Evolutionary conservation across 2,329 filamentous ascomycete genomes (phyloP).

Genomic region (Paecilomyces dactylethromorphus): DNA sequence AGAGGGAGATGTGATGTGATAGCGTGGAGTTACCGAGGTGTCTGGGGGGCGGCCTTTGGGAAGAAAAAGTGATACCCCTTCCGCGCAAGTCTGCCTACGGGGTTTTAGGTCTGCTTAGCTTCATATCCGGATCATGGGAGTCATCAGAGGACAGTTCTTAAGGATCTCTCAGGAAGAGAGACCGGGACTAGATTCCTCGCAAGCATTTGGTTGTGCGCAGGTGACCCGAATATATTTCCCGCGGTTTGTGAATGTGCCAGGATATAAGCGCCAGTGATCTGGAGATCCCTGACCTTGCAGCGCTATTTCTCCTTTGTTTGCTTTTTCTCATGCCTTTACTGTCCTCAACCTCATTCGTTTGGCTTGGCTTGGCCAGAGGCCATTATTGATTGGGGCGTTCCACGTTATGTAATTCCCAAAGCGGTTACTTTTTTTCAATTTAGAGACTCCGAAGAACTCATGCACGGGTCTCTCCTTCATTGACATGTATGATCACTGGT

Average conservation of each 20-base stretch:
- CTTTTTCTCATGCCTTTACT: constrained; percentile 18
- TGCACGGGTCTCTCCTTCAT: constrained; percentile 7
- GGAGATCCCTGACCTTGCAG: constrained; percentile 1
- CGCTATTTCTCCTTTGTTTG: constrained; percentile 8
- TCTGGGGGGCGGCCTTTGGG: constrained; percentile 31
- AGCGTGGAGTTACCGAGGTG: constrained; percentile 33
- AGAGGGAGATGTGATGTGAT: constrained; percentile 22
- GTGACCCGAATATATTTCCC: background rate
- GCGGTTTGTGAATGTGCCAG: constrained; percentile 15
- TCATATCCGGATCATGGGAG: constrained; percentile 24
- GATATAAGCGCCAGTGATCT: constrained; percentile 16
- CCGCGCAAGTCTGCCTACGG: constrained; percentile 32
- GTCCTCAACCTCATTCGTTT: constrained; percentile 1
- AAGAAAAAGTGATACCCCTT: constrained; percentile 39
- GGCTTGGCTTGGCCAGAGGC: background rate
- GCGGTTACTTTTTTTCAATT: constrained; percentile 15
- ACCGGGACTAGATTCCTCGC: background rate
- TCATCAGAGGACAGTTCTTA: constrained; percentile 11
- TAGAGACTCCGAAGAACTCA: constrained; percentile 10
- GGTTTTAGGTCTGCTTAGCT: constrained; percentile 31
- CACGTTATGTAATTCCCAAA: constrained; percentile 14
- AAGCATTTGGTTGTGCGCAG: constrained; percentile 1
- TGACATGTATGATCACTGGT: constrained; percentile 11
- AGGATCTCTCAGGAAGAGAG: background rate
- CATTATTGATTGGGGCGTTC: constrained; percentile 9